Evolutionary conservation across 192 early-diverging fungal species (phyloP), one percentile per base, ranked within the genome.

Genomic region (Gigaspora rosea): DNA sequence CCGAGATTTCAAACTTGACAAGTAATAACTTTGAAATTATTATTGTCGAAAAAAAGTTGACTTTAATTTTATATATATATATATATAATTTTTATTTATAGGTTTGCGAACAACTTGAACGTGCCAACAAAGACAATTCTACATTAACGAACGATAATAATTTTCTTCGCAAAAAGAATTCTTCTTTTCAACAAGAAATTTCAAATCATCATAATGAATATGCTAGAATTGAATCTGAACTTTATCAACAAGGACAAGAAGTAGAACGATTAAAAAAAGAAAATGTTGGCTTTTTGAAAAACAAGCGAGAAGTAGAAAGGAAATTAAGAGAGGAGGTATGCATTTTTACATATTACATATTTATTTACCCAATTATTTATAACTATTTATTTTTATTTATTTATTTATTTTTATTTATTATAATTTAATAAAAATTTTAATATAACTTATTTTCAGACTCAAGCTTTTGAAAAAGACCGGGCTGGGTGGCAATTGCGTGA

Each of bases 391-490:
- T 33, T 6, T 3, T 47, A 12, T 32, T 36, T 47, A 47, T 16
- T 47, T 56, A 18, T 0, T 10, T 46, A 59, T 18, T 5, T 18
- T 41, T 2, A 41, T 41, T 41, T 2, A 41, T 41, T 41, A 41
- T 41, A 41, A 41, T 41, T 41, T 27, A 27, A 27, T 27, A 27
- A 27, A 27, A 6, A 20, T 20, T 46, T 15, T 61, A 58, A 11
- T 8, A 58, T 57, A 18, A 58, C 16, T 36, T 22, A 69, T 72
- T 58, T 35, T 48, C 48, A 76, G 75, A 67, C 75, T 36, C 35
- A 27, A 76, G 64, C 64, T 41, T 76, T 67, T 56, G 75, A 76
- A 56, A 76, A 76, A 76, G 75, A 76, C 18, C 47, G 75, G 36
- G 10, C 49, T 32, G 36, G 27, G 7, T 76, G 75, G 75, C 75